phyloP scores from a whole-genome alignment of 345 rosid genomes.

The Salix viminalis region DNA sequence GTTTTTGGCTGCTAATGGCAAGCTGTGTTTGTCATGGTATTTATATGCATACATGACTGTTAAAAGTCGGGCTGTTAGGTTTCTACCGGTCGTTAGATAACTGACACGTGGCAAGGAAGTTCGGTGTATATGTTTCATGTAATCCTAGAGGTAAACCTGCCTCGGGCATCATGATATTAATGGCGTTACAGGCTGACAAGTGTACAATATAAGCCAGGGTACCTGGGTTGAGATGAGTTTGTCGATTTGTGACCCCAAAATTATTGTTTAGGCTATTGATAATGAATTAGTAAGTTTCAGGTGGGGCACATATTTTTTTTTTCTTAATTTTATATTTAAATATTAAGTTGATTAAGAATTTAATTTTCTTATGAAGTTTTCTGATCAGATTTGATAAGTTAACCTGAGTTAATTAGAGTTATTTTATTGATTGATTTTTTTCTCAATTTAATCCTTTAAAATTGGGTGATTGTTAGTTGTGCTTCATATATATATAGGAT shows the following conservation, averaged over 20 bases:
- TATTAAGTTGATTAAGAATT: fast-evolving
- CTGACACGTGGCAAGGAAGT: slow-evolving; percentile 3
- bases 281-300: background rate
- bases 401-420: too few species aligned
- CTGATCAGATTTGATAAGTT: fast-evolving
- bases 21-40: background rate
- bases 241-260: background rate
- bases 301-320: background rate
- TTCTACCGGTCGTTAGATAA: background rate
- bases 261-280: background rate
- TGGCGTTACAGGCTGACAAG: slow-evolving; percentile 1
- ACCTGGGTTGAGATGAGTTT: background rate
- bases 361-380: too few species aligned
- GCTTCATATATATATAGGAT: fast-evolving
- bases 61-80: slow-evolving; percentile 6
- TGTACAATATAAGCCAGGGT: background rate
- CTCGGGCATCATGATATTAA: background rate
- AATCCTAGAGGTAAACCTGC: slow-evolving; percentile 1
- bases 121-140: background rate
- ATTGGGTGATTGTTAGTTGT: too few species aligned
- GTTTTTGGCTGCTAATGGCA: background rate
- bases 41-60: background rate
- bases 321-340: too few species aligned
- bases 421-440: too few species aligned
- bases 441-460: too few species aligned